Evolutionary conservation across 768 basidiomycete genomes (phyloP), one percentile per base, ranked within the genome.

Genomic region (Lentinus tigrinus): DNA sequence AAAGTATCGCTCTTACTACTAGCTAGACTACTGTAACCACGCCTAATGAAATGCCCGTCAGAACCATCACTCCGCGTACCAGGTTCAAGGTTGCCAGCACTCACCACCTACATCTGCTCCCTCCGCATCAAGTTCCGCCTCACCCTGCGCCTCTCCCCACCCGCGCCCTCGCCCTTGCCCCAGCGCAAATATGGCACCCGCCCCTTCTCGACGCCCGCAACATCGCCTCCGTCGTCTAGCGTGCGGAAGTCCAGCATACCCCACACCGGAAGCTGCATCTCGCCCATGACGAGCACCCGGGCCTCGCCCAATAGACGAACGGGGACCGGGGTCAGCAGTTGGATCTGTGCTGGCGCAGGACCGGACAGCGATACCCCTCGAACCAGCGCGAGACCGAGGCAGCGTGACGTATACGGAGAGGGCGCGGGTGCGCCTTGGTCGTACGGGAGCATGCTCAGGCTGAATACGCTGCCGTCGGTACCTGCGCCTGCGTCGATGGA

Each of bases 71-170:
- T n/a, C n/a, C n/a, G n/a, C n/a, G n/a, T n/a, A n/a, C n/a, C n/a
- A n/a, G n/a, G n/a, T n/a, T n/a, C n/a, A n/a, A n/a, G n/a, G n/a
- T n/a, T 17, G 21, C 34, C 11, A 27, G 28, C 11, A n/a, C n/a
- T n/a, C 49, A 13, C 47, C 17, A n/a, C 17, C 51, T 51, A 89
- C 80, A 82, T 80, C 71, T 93, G 91, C 7, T 83, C 87, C 62
- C 83, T 84, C 24, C 94, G 77, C 92, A 94, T 93, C 69, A 97
- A 71, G 74, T 96, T 96, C 68, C 93, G 79, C 70, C 95, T 80
- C 44, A 92, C 85, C 42, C 85, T 76, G 70, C 87, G 79, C 65
- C 79, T 83, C 61, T 89, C 91, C 10, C 79, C 85, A 2, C 93
- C 95, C 10, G 87, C 71, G 1, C 88, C 91, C 44, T 82, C 85